Evolutionary conservation across 331 rosid species (phyloP).

Genomic region (Quercus tomentella): DNA sequence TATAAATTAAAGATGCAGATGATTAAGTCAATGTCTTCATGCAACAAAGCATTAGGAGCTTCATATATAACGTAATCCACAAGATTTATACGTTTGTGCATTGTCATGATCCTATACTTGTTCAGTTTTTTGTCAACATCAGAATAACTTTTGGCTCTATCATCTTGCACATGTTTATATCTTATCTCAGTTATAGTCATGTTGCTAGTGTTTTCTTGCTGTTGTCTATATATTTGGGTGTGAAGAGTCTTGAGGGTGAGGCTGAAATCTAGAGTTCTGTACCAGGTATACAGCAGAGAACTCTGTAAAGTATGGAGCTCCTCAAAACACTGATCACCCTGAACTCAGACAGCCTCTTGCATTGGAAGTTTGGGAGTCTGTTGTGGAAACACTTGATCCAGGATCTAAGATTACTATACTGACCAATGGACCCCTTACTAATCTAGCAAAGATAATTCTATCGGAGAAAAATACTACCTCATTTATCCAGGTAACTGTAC

Average conservation of each 20-base stretch:
- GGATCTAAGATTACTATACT: constrained; percentile 64
- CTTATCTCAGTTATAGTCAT: too few species aligned
- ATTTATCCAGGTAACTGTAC: constrained; percentile 51
- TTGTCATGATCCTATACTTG: too few species aligned
- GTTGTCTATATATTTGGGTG: background rate
- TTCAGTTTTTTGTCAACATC: too few species aligned
- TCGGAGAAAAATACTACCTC: constrained; percentile 40
- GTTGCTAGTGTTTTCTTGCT: too few species aligned
- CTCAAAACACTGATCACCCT: background rate
- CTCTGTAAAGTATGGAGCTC: constrained; percentile 55
- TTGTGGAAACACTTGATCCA: constrained; percentile 39
- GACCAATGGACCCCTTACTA: constrained; percentile 93
- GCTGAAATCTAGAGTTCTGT: constrained; percentile 10
- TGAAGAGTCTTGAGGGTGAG: background rate
- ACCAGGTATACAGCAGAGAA: constrained; percentile 71
- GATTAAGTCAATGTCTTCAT: too few species aligned
- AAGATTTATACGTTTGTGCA: too few species aligned
- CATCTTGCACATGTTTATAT: too few species aligned
- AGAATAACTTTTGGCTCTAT: too few species aligned
- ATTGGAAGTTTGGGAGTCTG: constrained; percentile 72
- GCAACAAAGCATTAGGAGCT: too few species aligned
- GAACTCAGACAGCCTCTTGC: constrained; percentile 69
- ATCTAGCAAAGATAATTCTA: constrained; percentile 58
- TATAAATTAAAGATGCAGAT: too few species aligned
- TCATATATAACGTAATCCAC: too few species aligned